phyloP scores from a whole-genome alignment of 2,329 filamentous ascomycete genomes.

The Paecilomyces sp. region DNA sequence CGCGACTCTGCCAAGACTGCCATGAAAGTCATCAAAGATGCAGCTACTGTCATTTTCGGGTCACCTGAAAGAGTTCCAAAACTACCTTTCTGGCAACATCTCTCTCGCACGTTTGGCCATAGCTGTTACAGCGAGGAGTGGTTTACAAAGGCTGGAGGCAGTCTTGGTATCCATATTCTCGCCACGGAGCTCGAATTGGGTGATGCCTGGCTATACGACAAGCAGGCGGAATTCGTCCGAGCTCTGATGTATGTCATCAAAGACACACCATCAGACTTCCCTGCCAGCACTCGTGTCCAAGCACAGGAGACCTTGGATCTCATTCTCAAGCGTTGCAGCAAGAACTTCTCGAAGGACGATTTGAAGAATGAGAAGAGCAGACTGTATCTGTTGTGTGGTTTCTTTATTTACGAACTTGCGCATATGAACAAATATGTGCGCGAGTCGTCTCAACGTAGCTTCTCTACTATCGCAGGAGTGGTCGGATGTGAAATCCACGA shows the following conservation, averaged over 20 bases:
- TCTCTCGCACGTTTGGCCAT: constrained; percentile 81
- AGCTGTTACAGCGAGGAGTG: constrained; percentile 97
- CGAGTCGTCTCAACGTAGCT: constrained; percentile 72
- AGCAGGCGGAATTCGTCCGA: constrained; percentile 80
- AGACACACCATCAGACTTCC: constrained; percentile 90
- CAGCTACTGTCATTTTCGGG: constrained; percentile 72
- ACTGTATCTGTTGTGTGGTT: constrained; percentile 69
- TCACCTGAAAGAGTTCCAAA: constrained; percentile 62
- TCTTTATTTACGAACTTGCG: constrained; percentile 79
- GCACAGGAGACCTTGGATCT: constrained; percentile 78
- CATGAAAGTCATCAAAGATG: constrained; percentile 69
- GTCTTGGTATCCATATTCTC: constrained; percentile 79
- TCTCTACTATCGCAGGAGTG: constrained; percentile 73
- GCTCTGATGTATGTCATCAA: constrained; percentile 97
- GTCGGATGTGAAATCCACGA: constrained; percentile 76
- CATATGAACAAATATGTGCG: constrained; percentile 96
- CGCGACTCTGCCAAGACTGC: constrained; percentile 75
- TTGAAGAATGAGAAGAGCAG: constrained; percentile 59
- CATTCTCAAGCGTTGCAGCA: constrained; percentile 70
- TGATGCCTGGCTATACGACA: constrained; percentile 71
- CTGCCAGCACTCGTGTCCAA: constrained; percentile 76
- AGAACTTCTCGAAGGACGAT: constrained; percentile 73
- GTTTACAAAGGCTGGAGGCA: constrained; percentile 95
- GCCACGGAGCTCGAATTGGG: constrained; percentile 79
- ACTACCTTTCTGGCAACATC: constrained; percentile 75